A percentile compares a stretch with the other conserved stretches of the same genome.
Conservation (phyloP, 2,329 filamentous ascomycete genomes). For the Apiospora pterosperma region DNA sequence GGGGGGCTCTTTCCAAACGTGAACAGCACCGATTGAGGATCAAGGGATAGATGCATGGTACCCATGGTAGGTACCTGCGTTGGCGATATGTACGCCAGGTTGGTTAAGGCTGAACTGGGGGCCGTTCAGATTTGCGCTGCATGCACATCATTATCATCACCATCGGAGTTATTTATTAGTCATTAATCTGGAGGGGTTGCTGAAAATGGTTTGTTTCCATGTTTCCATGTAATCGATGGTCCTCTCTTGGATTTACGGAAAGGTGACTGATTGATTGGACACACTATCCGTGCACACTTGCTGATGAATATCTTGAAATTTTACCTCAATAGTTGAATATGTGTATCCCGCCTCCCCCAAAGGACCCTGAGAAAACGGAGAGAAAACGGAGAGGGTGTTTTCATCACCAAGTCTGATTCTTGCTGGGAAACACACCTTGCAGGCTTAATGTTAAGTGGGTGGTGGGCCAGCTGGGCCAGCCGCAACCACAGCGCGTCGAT, state of each 20-base stretch:
- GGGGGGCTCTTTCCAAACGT: neutral
- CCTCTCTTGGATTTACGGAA: neutral
- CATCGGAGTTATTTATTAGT: neutral
- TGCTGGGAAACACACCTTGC: neutral
- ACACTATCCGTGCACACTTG: neutral
- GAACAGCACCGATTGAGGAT: neutral
- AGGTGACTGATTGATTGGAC: neutral
- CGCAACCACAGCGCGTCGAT: neutral
- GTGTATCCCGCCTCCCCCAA: neutral
- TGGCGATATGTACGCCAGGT: neutral
- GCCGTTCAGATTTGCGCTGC: neutral
- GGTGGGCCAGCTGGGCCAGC: too few relatives aligned
- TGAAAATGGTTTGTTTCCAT: neutral
- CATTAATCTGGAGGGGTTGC: neutral
- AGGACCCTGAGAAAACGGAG: neutral
- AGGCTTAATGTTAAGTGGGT: conserved; percentile 1
- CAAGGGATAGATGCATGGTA: conserved; percentile 3
- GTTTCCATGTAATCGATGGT: neutral
- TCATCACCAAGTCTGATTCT: neutral
- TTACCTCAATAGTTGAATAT: conserved; percentile 1
- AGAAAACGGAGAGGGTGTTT: neutral
- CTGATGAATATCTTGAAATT: neutral
- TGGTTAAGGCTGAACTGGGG: conserved; percentile 1
- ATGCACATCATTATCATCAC: neutral
- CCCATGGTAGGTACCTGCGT: too few relatives aligned